Base-by-base conservation (phyloP, 305 asterid species). In the Fraxinus dipetala region DNA sequence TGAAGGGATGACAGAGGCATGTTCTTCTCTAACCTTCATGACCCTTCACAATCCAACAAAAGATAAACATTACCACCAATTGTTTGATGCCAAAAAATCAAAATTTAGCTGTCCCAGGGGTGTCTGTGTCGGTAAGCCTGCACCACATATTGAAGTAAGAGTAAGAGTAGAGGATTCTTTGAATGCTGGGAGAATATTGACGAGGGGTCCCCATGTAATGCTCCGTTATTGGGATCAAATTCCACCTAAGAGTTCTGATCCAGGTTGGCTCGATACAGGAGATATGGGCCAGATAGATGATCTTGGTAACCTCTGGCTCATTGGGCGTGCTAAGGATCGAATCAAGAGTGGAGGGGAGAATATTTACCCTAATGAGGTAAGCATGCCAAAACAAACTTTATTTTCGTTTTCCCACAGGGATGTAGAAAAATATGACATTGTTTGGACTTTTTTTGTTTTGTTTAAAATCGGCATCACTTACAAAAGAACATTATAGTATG, bases 261-360 rank as follows among this genome's bases (percentile, higher is more conserved):
- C 85, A 72, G 89, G 89, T 48, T 94, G 99, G 98, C 81, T 91
- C 3, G 98, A 95, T 83, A 95, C 99, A 1, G 99, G 98, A 82
- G 99, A 95, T 77, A 87, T 93, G 3, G 98, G 99, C 31, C 85
- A 38, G 75, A 85, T 92, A 61, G 97, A 94, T 77, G 92, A 84
- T 43, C 65, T 22, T 11, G 99, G 98, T 76, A 90, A 91, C 81
- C 91, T 95, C 11, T 95, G 97, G 97, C 97, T 95, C 78, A 80
- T 92, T 26, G 99, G 99, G 48, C 97, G 98, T 56, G 90, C 79
- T 32, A 90, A 91, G 80, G 97, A 91, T 34, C 90, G 89, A 84
- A 95, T 95, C 89, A 95, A 94, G 91, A 95, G 90, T 59, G 98
- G 99, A 22, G 99, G 99, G 26, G 99, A 95, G 82, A 94, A 92